Percentiles rank a stretch among this genome's conserved stretches.
Evolutionary conservation across 2,329 filamentous ascomycete species (phyloP).

Genomic region (Epichloe elymi): DNA sequence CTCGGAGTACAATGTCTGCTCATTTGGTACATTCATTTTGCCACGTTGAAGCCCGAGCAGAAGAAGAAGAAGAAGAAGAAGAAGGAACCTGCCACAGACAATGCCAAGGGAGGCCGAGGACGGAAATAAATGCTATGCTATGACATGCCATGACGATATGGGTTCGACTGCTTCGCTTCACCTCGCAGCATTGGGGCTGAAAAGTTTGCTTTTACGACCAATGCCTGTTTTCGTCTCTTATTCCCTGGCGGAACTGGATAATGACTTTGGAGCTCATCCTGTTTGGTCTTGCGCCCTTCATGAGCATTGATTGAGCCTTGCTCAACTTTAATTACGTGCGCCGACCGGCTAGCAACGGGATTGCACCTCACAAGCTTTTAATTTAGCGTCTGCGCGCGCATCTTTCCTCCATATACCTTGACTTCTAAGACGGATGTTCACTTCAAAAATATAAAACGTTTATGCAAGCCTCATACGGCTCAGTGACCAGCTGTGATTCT

Average conservation of each 20-base stretch:
- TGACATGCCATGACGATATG: background rate
- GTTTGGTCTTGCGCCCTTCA: background rate
- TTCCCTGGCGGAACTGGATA: background rate
- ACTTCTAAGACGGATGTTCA: background rate
- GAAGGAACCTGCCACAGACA: constrained; percentile 9
- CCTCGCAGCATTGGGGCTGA: background rate
- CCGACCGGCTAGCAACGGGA: background rate
- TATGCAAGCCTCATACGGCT: no score
- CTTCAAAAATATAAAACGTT: background rate
- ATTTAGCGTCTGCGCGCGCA: background rate
- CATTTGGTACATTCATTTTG: constrained; percentile 45
- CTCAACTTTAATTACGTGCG: background rate
- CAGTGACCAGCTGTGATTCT: no score
- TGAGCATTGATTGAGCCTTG: no score
- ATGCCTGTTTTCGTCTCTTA: background rate
- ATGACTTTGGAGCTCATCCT: background rate
- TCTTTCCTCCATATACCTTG: background rate
- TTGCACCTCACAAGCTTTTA: background rate
- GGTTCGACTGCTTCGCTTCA: background rate
- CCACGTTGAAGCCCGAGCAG: constrained; percentile 48
- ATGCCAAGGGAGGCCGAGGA: background rate
- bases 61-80: constrained; percentile 36
- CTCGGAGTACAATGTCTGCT: constrained; percentile 33
- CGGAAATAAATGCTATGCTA: background rate
- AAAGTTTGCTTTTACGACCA: background rate